phyloP scores from a whole-genome alignment of 345 rosid genomes.

The Brassica rapa region DNA sequence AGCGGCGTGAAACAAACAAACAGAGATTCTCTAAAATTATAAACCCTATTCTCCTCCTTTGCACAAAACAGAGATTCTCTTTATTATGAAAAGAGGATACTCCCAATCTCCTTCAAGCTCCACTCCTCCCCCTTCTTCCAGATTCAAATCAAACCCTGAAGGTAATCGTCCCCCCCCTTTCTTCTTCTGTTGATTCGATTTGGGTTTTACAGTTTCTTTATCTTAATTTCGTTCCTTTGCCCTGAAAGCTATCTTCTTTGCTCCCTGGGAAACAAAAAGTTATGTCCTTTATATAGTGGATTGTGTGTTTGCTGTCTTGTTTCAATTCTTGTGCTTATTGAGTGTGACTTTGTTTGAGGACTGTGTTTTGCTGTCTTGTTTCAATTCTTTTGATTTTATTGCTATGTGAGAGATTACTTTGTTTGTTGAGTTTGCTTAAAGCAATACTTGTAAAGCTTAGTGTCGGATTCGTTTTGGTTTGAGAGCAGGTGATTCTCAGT shows the following conservation, averaged over 20 bases:
- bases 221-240: not conserved
- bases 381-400: not conserved
- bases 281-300: constrained; percentile 6
- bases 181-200: constrained; percentile 8
- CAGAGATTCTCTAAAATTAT: not conserved
- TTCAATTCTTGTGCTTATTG: not conserved
- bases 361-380: not conserved
- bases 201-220: not conserved
- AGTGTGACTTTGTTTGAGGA: not conserved
- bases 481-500: constrained; percentile 61
- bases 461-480: constrained; percentile 18
- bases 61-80: not conserved
- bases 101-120: constrained; percentile 66
- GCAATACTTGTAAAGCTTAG: constrained; percentile 15
- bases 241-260: not conserved
- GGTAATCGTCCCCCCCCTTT: constrained; percentile 39
- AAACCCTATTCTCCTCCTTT: not conserved
- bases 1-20: constrained; percentile 7
- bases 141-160: constrained; percentile 66
- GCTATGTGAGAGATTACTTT: not conserved
- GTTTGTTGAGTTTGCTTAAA: not conserved
- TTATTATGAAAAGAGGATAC: constrained; percentile 73
- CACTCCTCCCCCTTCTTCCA: constrained; percentile 65
- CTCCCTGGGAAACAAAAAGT: not conserved
- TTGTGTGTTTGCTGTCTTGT: not conserved